Evolutionary conservation across 1,284 basidiomycete genomes (phyloP).

Genomic region (Cystobasidiaceae sp.): DNA sequence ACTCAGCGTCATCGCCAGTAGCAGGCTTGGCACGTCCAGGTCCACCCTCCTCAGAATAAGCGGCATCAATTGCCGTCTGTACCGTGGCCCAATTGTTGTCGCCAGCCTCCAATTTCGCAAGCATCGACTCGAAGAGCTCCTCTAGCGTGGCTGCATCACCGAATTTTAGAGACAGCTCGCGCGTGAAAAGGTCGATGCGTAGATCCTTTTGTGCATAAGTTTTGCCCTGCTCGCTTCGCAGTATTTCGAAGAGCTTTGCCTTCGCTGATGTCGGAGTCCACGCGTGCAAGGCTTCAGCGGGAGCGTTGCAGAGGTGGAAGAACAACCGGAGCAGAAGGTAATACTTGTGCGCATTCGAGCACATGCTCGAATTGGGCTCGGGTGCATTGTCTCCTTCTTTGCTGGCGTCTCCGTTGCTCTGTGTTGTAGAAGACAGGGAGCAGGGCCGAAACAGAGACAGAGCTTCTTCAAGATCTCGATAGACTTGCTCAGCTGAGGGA

Average conservation of each 20-base stretch:
- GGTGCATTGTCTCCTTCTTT: too few species aligned
- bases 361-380: too few species aligned
- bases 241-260: not conserved
- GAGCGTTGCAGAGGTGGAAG: too few species aligned
- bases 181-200: constrained; percentile 56
- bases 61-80: constrained; percentile 61
- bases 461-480: too few species aligned
- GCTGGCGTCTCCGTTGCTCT: too few species aligned
- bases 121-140: constrained; percentile 65
- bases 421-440: too few species aligned
- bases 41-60: constrained; percentile 49
- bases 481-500: too few species aligned
- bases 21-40: too few species aligned
- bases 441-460: too few species aligned
- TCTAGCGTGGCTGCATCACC: constrained; percentile 37
- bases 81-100: constrained; percentile 83
- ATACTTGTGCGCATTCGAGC: too few species aligned
- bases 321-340: too few species aligned
- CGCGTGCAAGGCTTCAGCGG: not conserved
- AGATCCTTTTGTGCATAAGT: constrained; percentile 58
- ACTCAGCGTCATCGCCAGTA: constrained; percentile 20
- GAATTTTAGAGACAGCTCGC: constrained; percentile 38
- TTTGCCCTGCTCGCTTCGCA: constrained; percentile 15
- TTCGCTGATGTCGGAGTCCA: not conserved
- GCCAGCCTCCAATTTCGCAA: constrained; percentile 43